phyloP scores from a whole-genome alignment of 164 flowering plant genomes.

The Sextonia rubra region DNA sequence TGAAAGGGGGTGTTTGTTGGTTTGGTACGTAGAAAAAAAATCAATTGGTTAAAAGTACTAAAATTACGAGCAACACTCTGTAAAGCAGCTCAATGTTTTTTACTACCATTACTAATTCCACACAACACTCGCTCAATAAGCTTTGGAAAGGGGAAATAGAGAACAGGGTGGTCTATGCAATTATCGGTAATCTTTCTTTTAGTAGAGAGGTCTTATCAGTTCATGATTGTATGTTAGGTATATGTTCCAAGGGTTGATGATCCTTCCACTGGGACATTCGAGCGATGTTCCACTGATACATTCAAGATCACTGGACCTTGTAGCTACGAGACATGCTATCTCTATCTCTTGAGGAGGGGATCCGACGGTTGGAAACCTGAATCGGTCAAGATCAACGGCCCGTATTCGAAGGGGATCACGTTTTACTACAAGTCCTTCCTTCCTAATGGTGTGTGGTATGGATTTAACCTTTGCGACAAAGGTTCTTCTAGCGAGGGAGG shows the following conservation, averaged over 20 bases:
- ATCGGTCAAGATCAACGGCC: slow-evolving; percentile 35
- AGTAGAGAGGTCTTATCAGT: neutral
- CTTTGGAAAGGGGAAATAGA: too few relatives aligned
- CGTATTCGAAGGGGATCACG: slow-evolving; percentile 22
- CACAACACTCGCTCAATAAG: too few relatives aligned
- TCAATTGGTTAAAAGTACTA: too few relatives aligned
- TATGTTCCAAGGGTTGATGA: slow-evolving; percentile 72
- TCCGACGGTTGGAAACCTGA: slow-evolving; percentile 71
- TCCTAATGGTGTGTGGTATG: slow-evolving; percentile 58
- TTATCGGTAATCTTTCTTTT: too few relatives aligned
- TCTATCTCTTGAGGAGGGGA: slow-evolving; percentile 55
- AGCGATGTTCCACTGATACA: slow-evolving; percentile 72
- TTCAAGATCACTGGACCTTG: slow-evolving; percentile 64
- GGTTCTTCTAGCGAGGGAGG: neutral
- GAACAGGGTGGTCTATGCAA: too few relatives aligned
- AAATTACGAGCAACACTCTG: too few relatives aligned
- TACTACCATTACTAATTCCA: too few relatives aligned
- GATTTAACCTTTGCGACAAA: slow-evolving; percentile 41
- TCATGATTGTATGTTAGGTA: slow-evolving; percentile 32
- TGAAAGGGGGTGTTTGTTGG: too few relatives aligned
- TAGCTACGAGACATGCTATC: slow-evolving; percentile 46
- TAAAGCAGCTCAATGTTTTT: too few relatives aligned
- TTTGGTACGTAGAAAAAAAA: too few relatives aligned
- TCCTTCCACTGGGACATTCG: slow-evolving; percentile 58
- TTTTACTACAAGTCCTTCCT: slow-evolving; percentile 43